A percentile compares a stretch with the other conserved stretches of the same genome.
These are phyloP conservation scores for Choiromyces venosus DNA, from an alignment of 495 filamentous ascomycete species.

Conservation along the genomic window DNA sequence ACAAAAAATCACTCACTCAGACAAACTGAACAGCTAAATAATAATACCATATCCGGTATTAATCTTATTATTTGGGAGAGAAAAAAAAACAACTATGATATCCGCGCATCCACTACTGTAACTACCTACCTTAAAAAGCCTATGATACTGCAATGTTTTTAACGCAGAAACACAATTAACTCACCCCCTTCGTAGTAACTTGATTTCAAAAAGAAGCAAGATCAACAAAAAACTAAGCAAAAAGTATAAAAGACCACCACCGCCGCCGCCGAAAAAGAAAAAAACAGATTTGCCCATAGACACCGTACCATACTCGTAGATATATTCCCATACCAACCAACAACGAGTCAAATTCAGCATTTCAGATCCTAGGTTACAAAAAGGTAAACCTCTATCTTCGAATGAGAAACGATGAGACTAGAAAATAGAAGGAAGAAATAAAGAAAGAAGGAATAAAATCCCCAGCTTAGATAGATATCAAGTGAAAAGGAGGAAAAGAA, in stretches of 20 bases:
- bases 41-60: too few species aligned
- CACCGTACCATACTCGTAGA: neutral
- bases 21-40: too few species aligned
- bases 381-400: constrained; percentile 2
- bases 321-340: neutral
- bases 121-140: neutral
- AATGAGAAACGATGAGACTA: neutral
- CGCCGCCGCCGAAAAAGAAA: neutral
- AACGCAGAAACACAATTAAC: neutral
- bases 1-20: neutral
- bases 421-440: neutral
- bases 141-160: neutral
- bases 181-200: neutral
- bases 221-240: neutral
- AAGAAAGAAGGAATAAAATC: neutral
- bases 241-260: neutral
- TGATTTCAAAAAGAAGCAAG: neutral
- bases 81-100: neutral
- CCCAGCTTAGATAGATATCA: neutral
- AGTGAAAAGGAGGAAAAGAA: neutral
- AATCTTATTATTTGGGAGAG: neutral
- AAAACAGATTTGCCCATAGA: neutral
- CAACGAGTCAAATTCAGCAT: neutral
- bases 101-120: neutral
- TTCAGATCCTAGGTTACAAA: neutral